phyloP scores from a whole-genome alignment of 2,329 filamentous ascomycete genomes.

The Colletotrichum sojae region DNA sequence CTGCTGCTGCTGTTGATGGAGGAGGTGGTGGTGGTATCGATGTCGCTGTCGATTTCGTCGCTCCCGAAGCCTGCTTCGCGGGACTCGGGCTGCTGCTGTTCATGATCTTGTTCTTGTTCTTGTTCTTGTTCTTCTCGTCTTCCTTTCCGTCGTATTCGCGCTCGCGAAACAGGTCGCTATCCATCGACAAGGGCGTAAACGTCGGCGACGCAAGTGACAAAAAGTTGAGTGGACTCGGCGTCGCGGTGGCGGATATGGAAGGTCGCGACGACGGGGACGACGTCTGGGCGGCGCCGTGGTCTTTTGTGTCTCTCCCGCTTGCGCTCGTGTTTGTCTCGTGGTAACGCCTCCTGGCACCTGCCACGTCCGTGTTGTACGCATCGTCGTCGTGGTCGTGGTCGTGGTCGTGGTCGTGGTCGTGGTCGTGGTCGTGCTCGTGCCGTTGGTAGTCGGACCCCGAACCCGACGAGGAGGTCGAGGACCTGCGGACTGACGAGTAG shows the following conservation, averaged over 20 bases:
- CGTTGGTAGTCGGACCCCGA: constrained; percentile 17
- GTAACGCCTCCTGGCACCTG: constrained; percentile 9
- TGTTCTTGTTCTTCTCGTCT: background rate
- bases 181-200: constrained; percentile 51
- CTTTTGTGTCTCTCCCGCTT: constrained; percentile 15
- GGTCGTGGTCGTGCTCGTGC: background rate
- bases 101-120: too few relatives aligned
- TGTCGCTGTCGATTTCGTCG: background rate
- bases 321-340: background rate
- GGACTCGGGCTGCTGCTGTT: constrained; percentile 6
- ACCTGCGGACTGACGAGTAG: constrained; percentile 36
- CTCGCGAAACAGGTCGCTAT: constrained; percentile 43
- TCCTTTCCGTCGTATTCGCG: background rate
- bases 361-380: constrained; percentile 3
- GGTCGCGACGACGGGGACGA: constrained; percentile 29
- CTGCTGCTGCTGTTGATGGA: background rate
- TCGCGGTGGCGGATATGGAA: constrained; percentile 42
- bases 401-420: background rate
- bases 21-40: background rate
- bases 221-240: constrained; percentile 41
- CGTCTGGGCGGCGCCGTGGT: constrained; percentile 7
- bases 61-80: background rate
- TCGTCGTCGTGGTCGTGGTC: background rate
- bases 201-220: constrained; percentile 45
- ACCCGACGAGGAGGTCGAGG: constrained; percentile 29